Evolutionary conservation across 306 rosid genomes (phyloP).

Genomic region (Citrullus amarus): DNA sequence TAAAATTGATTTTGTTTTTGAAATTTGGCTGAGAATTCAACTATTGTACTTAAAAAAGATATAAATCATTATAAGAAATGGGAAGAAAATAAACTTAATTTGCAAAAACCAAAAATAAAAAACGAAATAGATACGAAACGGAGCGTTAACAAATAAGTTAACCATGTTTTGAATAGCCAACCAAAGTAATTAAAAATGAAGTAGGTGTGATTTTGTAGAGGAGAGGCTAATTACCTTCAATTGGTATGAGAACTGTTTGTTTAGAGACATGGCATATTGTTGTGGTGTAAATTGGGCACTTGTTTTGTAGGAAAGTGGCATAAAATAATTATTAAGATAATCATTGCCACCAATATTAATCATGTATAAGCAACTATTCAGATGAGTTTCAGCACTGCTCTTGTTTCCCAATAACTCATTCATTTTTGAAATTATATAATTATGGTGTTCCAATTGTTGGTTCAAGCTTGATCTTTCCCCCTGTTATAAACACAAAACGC

Average conservation of each 20-base stretch:
- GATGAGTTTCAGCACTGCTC: background rate
- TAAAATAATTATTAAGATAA: background rate
- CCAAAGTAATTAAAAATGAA: too few relatives aligned
- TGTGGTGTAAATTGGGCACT: background rate
- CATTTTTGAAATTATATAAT: background rate
- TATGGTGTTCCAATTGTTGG: constrained; percentile 12
- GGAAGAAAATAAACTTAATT: too few relatives aligned
- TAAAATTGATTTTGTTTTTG: too few relatives aligned
- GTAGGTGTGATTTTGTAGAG: too few relatives aligned
- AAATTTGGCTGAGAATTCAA: too few relatives aligned
- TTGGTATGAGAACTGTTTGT: background rate
- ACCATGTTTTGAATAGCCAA: too few relatives aligned
- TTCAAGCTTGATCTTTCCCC: background rate
- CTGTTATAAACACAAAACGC: background rate
- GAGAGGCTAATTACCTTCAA: background rate
- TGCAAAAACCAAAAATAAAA: too few relatives aligned
- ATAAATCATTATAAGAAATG: too few relatives aligned
- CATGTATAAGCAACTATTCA: background rate
- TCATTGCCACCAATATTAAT: background rate
- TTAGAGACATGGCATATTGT: constrained; percentile 10
- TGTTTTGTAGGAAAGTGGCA: background rate
- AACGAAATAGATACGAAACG: too few relatives aligned
- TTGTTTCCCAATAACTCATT: background rate
- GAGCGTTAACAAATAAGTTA: too few relatives aligned
- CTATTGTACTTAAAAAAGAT: too few relatives aligned